phyloP scores from a whole-genome alignment of 2,329 filamentous ascomycete genomes.

The Xylaria sp. region DNA sequence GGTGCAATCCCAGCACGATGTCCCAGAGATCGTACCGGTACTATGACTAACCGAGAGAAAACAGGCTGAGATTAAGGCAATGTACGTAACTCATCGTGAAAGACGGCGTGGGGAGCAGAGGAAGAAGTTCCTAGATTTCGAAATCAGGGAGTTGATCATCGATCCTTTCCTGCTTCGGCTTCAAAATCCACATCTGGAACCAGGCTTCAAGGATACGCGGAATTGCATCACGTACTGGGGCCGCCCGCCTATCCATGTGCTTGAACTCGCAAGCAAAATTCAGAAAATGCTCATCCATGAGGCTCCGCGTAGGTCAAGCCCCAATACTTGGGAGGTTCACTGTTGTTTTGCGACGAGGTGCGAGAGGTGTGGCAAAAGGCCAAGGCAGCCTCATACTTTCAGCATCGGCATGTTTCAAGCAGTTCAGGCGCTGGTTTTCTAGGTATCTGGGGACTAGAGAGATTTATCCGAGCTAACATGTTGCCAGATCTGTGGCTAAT shows the following conservation, averaged over 20 bases:
- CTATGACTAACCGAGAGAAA: slow-evolving; percentile 9
- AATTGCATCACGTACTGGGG: slow-evolving; percentile 88
- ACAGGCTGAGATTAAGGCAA: slow-evolving; percentile 61
- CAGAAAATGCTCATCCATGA: slow-evolving; percentile 60
- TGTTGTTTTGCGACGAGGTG: slow-evolving; percentile 29
- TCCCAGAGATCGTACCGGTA: neutral
- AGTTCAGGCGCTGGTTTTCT: neutral
- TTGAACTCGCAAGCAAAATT: slow-evolving; percentile 60
- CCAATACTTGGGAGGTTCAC: neutral
- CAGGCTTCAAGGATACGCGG: slow-evolving; percentile 66
- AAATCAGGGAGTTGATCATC: slow-evolving; percentile 66
- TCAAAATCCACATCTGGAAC: slow-evolving; percentile 57
- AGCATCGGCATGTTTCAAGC: neutral
- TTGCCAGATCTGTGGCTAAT: slow-evolving; percentile 77
- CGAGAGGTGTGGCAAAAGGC: neutral
- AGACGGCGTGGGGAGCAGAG: slow-evolving; percentile 72
- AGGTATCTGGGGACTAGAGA: neutral
- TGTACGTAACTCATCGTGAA: slow-evolving; percentile 69
- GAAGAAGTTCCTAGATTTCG: slow-evolving; percentile 61
- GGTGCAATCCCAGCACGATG: neutral
- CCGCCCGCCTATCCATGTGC: slow-evolving; percentile 67
- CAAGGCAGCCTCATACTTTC: neutral
- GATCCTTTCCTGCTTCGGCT: slow-evolving; percentile 72
- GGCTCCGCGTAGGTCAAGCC: slow-evolving; percentile 59
- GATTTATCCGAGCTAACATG: slow-evolving; percentile 8